phyloP scores from a whole-genome alignment of 2,329 filamentous ascomycete genomes.

The Zymoseptoria pseudotritici region DNA sequence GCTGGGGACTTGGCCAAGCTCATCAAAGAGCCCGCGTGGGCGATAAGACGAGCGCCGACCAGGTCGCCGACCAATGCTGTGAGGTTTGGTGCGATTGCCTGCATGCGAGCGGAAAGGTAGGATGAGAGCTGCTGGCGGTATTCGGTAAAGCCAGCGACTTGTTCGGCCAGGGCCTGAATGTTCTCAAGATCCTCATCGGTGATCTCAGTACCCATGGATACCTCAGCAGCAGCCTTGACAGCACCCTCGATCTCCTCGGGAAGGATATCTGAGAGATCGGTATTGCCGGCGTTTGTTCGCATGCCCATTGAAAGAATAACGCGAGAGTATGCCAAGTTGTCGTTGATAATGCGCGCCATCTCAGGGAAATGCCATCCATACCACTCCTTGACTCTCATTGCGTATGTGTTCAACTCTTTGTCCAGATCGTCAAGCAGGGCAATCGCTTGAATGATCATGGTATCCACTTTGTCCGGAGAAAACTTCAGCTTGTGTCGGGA shows the following conservation, averaged over 20 bases:
- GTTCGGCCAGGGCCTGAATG: slow-evolving; percentile 83
- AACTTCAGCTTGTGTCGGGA: slow-evolving; percentile 98
- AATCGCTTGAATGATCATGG: slow-evolving; percentile 98
- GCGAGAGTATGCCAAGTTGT: slow-evolving; percentile 89
- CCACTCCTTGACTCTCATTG: slow-evolving; percentile 99
- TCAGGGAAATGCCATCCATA: slow-evolving; percentile 99
- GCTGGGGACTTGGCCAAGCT: slow-evolving; percentile 91
- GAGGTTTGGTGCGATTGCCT: slow-evolving; percentile 91
- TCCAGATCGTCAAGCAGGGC: slow-evolving; percentile 90
- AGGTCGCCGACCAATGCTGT: slow-evolving; percentile 88
- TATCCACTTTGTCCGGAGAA: slow-evolving; percentile 96
- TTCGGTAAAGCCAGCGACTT: slow-evolving; percentile 86
- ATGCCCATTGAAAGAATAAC: slow-evolving; percentile 86
- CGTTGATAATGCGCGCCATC: slow-evolving; percentile 92
- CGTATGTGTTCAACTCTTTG: slow-evolving; percentile 97
- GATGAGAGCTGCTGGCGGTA: slow-evolving; percentile 81
- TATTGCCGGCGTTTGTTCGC: slow-evolving; percentile 67
- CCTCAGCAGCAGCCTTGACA: slow-evolving; percentile 88
- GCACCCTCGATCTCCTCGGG: slow-evolving; percentile 91
- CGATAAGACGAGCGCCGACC: slow-evolving; percentile 88
- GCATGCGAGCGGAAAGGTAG: slow-evolving; percentile 90
- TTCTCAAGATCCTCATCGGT: slow-evolving; percentile 86
- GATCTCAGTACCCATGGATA: slow-evolving; percentile 98
- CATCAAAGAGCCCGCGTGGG: slow-evolving; percentile 88
- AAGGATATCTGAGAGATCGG: slow-evolving; percentile 79